Percentiles rank a stretch among this genome's conserved stretches.
These are phyloP conservation scores for Knoxia roxburghii DNA, from an alignment of 257 asterid species.

Conservation along the genomic window DNA sequence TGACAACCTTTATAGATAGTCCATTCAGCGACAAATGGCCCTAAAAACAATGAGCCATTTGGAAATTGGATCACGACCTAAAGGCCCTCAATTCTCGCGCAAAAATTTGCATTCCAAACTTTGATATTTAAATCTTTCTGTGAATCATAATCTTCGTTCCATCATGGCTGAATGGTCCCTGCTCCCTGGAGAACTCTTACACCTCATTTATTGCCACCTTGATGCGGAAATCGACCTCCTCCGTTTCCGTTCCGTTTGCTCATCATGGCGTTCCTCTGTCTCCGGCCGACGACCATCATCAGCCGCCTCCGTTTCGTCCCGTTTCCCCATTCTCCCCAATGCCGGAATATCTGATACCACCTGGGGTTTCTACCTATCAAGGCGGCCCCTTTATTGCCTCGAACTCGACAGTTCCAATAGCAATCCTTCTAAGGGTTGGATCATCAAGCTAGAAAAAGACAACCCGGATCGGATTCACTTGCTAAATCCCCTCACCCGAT, in stretches of 20 bases:
- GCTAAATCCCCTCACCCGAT: conserved; percentile 53
- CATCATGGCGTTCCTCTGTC: conserved; percentile 69
- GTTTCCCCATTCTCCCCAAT: conserved; percentile 80
- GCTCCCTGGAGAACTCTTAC: conserved; percentile 65
- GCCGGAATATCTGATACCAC: conserved; percentile 56
- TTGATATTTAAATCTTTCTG: too few species aligned
- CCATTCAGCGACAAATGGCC: too few species aligned
- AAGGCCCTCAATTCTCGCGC: too few species aligned
- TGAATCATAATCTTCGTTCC: too few species aligned
- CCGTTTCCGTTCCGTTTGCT: conserved; percentile 79
- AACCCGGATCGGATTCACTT: conserved; percentile 40
- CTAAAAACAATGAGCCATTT: too few species aligned
- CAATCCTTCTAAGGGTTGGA: conserved; percentile 32
- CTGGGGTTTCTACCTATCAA: conserved; percentile 78
- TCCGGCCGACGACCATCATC: conserved; percentile 20
- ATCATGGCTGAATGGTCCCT: conserved; percentile 54
- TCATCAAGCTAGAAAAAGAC: conserved; percentile 16
- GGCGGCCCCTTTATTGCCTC: conserved; percentile 47
- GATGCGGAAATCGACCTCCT: conserved; percentile 54
- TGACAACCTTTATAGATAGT: too few species aligned
- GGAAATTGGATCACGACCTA: too few species aligned
- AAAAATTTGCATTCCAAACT: too few species aligned
- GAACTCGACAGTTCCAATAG: conserved; percentile 12
- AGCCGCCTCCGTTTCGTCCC: conserved; percentile 29
- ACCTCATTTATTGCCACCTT: conserved; percentile 48